Evolutionary conservation across 2,329 filamentous ascomycete genomes (phyloP).

Genomic region (Phaeoacremonium minimum): DNA sequence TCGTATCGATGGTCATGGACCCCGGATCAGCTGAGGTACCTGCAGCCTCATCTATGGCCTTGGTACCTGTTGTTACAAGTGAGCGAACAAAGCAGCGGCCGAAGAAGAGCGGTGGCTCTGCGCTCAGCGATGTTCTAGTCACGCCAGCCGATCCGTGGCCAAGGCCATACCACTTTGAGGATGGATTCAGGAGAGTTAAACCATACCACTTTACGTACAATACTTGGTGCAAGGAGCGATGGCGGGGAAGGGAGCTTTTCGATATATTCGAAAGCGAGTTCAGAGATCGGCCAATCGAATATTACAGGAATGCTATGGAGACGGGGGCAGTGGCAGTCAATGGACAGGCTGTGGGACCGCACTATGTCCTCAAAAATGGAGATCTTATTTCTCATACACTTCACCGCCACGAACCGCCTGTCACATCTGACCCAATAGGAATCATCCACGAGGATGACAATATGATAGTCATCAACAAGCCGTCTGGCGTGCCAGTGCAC

Average conservation of each 20-base stretch:
- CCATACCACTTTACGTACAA: slow-evolving; percentile 96
- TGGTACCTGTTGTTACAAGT: no score
- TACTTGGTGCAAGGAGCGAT: slow-evolving; percentile 89
- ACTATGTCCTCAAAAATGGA: slow-evolving; percentile 78
- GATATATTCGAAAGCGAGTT: slow-evolving; percentile 93
- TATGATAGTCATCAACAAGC: slow-evolving; percentile 96
- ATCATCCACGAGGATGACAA: slow-evolving; percentile 89
- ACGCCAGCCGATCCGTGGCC: slow-evolving; percentile 40
- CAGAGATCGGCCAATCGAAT: slow-evolving; percentile 77
- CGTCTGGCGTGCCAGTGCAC: slow-evolving; percentile 90
- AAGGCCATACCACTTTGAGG: slow-evolving; percentile 76
- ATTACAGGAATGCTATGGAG: slow-evolving; percentile 84
- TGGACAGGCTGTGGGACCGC: slow-evolving; percentile 62
- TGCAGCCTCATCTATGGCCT: no score
- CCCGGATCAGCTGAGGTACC: no score
- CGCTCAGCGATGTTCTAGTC: slow-evolving; percentile 19
- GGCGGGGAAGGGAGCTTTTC: slow-evolving; percentile 75
- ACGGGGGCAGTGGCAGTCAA: slow-evolving; percentile 77
- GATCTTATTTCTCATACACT: slow-evolving; percentile 89
- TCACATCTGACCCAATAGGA: slow-evolving; percentile 73
- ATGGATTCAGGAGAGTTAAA: slow-evolving; percentile 74
- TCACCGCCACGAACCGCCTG: slow-evolving; percentile 92
- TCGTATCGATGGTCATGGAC: no score
- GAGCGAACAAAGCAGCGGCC: slow-evolving; percentile 1
- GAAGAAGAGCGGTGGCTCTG: slow-evolving; percentile 3